Evolutionary conservation across 2,329 filamentous ascomycete species (phyloP).

Genomic region (Spiromastix sp.): DNA sequence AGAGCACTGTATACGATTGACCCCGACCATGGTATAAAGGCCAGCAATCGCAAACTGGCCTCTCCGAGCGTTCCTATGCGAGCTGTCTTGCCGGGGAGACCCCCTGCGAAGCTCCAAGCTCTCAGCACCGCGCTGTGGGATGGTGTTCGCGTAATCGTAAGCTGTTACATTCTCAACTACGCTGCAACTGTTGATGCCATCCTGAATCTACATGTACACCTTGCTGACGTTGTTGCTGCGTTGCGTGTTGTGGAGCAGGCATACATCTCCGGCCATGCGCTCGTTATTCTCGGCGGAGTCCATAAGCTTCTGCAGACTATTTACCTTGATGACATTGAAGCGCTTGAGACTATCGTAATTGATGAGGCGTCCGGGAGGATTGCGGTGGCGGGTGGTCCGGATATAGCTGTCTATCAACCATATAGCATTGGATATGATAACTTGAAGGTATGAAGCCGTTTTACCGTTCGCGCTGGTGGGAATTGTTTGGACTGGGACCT

Average conservation of each 20-base stretch:
- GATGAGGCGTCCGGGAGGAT: slow-evolving; percentile 80
- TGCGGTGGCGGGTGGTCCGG: slow-evolving; percentile 56
- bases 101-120: slow-evolving; percentile 67
- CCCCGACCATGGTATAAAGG: slow-evolving; percentile 10
- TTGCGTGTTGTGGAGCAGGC: too few relatives aligned
- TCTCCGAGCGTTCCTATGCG: slow-evolving; percentile 50
- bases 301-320: slow-evolving; percentile 76
- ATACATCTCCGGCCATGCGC: slow-evolving; percentile 81
- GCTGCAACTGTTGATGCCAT: too few relatives aligned
- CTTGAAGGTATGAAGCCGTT: slow-evolving; percentile 57
- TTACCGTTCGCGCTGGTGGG: neutral
- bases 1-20: neutral
- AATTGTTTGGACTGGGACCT: neutral
- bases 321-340: slow-evolving; percentile 58
- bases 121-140: slow-evolving; percentile 66
- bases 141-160: slow-evolving; percentile 60
- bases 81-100: slow-evolving; percentile 68
- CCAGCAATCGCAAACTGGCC: slow-evolving; percentile 6
- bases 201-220: too few relatives aligned
- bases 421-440: slow-evolving; percentile 59
- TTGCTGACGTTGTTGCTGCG: too few relatives aligned
- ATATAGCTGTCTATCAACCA: slow-evolving; percentile 69
- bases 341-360: slow-evolving; percentile 67
- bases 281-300: slow-evolving; percentile 70
- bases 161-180: slow-evolving; percentile 18